Evolutionary conservation across 2,329 filamentous ascomycete species (phyloP).

Genomic region (Clarireedia monteithiana): DNA sequence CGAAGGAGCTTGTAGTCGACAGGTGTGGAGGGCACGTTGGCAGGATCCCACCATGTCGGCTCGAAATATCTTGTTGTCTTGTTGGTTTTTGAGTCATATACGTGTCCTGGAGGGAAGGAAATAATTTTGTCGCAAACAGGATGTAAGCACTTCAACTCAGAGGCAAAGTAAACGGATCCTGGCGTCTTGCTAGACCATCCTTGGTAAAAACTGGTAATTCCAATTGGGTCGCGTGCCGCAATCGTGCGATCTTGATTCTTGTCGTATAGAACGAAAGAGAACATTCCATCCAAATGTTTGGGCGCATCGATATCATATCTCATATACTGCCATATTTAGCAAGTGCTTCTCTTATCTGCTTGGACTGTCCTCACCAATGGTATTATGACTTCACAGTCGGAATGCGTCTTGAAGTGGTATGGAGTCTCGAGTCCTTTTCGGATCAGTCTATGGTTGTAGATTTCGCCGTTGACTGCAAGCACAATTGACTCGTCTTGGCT

Average conservation of each 20-base stretch:
- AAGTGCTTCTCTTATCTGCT: not conserved
- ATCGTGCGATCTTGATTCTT: slow-evolving; percentile 88
- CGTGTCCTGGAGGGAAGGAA: slow-evolving; percentile 87
- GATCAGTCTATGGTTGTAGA: slow-evolving; percentile 97
- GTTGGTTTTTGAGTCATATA: slow-evolving; percentile 91
- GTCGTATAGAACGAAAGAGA: slow-evolving; percentile 97
- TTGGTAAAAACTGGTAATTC: slow-evolving; percentile 95
- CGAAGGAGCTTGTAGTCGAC: slow-evolving; percentile 79
- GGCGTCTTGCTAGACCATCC: slow-evolving; percentile 81
- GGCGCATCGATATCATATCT: slow-evolving; percentile 88
- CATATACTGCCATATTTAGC: slow-evolving; percentile 57
- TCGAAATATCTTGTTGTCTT: slow-evolving; percentile 81
- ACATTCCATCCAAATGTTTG: slow-evolving; percentile 96
- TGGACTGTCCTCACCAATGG: slow-evolving; percentile 60
- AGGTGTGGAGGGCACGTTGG: slow-evolving; percentile 68
- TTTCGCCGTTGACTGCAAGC: slow-evolving; percentile 97
- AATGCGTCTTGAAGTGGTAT: slow-evolving; percentile 98
- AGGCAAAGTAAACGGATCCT: slow-evolving; percentile 87
- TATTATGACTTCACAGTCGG: slow-evolving; percentile 98
- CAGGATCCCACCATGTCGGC: slow-evolving; percentile 84
- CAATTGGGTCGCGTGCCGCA: slow-evolving; percentile 92
- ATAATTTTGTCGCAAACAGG: slow-evolving; percentile 93
- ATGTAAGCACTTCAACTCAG: slow-evolving; percentile 89
- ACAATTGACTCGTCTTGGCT: slow-evolving; percentile 84
- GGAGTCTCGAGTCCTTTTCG: slow-evolving; percentile 76